These are phyloP conservation scores for Serendipita vermifera DNA, from an alignment of 768 basidiomycete genomes.

Conservation along the genomic window DNA sequence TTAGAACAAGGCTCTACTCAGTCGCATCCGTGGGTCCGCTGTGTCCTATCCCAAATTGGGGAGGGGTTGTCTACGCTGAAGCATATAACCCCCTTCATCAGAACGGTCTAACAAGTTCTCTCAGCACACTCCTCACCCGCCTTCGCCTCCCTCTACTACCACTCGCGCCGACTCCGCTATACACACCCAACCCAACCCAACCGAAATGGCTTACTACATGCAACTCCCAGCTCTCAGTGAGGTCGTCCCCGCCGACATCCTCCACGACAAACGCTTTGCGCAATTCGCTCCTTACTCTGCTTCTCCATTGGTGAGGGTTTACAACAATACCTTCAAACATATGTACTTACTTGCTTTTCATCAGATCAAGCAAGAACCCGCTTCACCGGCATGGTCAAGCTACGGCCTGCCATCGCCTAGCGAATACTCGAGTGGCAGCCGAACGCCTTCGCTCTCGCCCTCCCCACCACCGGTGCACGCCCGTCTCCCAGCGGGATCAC, in stretches of 20 bases:
- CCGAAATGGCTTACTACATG: conserved; percentile 7
- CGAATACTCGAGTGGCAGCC: background rate
- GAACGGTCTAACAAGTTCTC: background rate
- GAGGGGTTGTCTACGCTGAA: background rate
- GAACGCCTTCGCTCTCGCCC: background rate
- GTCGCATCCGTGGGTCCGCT: too few relatives aligned
- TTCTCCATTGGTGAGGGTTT: background rate
- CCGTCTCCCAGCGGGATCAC: background rate
- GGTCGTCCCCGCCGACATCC: background rate
- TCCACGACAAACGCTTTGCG: conserved; percentile 7
- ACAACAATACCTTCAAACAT: background rate
- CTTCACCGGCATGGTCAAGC: background rate
- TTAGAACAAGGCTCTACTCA: too few relatives aligned
- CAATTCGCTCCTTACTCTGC: conserved; percentile 4
- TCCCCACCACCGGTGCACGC: conserved; percentile 1
- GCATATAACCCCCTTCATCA: background rate
- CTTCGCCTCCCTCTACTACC: background rate
- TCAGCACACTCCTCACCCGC: background rate
- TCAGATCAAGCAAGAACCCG: background rate
- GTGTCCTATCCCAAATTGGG: too few relatives aligned
- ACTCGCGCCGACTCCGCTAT: background rate
- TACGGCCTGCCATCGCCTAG: conserved; percentile 1
- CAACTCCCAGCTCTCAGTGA: conserved; percentile 2
- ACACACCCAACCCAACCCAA: background rate
- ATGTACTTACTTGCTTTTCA: background rate